phyloP scores from a whole-genome alignment of 257 asterid genomes.

The Solanum ossicruentum region DNA sequence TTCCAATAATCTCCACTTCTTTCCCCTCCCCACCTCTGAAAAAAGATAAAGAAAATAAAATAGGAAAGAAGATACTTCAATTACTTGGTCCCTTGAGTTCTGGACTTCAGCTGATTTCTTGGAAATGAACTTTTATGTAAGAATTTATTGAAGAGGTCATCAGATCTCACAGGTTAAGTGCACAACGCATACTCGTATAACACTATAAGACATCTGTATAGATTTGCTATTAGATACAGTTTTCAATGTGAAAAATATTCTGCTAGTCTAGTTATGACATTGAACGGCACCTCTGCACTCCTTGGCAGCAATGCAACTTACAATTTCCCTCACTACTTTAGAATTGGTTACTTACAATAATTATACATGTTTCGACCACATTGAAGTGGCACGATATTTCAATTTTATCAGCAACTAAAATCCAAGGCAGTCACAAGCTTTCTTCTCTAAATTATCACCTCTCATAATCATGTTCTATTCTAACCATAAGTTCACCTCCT shows the following conservation, averaged over 20 bases:
- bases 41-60: background rate
- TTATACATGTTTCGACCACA: background rate
- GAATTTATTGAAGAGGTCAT: background rate
- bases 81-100: background rate
- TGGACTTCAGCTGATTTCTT: background rate
- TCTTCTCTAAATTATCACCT: background rate
- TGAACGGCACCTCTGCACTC: background rate
- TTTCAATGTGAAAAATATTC: background rate
- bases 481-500: background rate
- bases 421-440: background rate
- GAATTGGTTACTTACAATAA: background rate
- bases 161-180: background rate
- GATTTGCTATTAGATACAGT: background rate
- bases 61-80: background rate
- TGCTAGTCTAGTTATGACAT: background rate
- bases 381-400: background rate
- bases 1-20: background rate
- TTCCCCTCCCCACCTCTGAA: background rate
- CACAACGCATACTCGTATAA: too few species aligned
- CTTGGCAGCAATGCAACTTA: background rate
- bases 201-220: background rate
- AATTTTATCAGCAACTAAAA: background rate
- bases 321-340: background rate
- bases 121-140: background rate
- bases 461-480: background rate